Evolutionary conservation across 1,284 basidiomycete species (phyloP).

Genomic region (Cryptococcus sp.): DNA sequence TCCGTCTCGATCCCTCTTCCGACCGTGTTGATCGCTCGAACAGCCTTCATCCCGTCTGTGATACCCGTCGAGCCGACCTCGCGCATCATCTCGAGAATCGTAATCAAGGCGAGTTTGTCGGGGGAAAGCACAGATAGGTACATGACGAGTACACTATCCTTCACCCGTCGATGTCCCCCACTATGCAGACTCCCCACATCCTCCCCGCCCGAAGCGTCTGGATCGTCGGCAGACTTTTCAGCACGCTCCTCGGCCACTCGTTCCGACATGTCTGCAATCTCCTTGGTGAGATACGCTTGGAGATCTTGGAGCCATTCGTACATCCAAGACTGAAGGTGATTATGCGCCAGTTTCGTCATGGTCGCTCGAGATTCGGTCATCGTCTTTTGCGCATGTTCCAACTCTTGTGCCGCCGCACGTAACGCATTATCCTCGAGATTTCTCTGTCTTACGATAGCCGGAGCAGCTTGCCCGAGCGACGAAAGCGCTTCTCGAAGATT

Average conservation of each 20-base stretch:
- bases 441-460: constrained; percentile 65
- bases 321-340: constrained; percentile 72
- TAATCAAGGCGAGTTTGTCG: constrained; percentile 78
- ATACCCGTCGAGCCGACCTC: constrained; percentile 72
- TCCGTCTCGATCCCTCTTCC: constrained; percentile 84
- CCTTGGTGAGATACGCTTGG: constrained; percentile 53
- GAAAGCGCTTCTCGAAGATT: constrained; percentile 61
- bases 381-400: constrained; percentile 51
- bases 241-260: constrained; percentile 35
- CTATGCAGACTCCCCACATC: neutral
- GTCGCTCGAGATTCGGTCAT: constrained; percentile 58
- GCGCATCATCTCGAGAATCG: constrained; percentile 85
- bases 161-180: constrained; percentile 7
- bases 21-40: constrained; percentile 72
- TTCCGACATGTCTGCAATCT: constrained; percentile 54
- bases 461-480: constrained; percentile 58
- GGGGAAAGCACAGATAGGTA: constrained; percentile 72
- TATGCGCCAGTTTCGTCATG: constrained; percentile 18
- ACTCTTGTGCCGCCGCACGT: constrained; percentile 56
- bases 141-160: constrained; percentile 27
- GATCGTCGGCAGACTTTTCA: neutral
- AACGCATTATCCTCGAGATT: constrained; percentile 78
- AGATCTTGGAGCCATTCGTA: constrained; percentile 77
- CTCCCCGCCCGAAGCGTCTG: neutral
- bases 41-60: constrained; percentile 81